phyloP scores from a whole-genome alignment of 2,329 filamentous ascomycete genomes.

The Lachnellula cervina region DNA sequence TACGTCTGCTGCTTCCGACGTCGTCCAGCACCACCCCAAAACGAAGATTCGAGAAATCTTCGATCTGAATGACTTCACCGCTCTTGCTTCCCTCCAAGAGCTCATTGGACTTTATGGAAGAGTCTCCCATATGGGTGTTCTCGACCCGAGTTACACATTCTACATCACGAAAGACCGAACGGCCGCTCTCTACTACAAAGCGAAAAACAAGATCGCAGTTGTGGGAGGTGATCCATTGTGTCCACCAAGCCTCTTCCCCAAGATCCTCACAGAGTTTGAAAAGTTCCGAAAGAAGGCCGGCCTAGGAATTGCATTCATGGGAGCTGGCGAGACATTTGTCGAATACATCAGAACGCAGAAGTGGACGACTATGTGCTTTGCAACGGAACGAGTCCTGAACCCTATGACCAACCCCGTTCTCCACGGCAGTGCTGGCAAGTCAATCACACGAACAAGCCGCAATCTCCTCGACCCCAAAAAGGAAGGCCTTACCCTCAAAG shows the following conservation, averaged over 20 bases:
- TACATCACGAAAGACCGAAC: conserved; percentile 35
- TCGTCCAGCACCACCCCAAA: background rate
- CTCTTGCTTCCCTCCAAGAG: conserved; percentile 28
- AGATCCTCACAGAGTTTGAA: conserved; percentile 34
- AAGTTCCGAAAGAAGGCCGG: conserved; percentile 29
- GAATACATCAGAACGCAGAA: conserved; percentile 26
- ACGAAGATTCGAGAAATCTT: conserved; percentile 19
- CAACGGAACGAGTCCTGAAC: conserved; percentile 37
- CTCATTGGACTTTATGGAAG: conserved; percentile 34
- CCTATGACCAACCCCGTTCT: conserved; percentile 37
- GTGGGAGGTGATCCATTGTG: conserved; percentile 39
- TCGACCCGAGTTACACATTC: conserved; percentile 37
- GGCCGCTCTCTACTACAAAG: conserved; percentile 37
- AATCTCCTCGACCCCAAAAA: conserved; percentile 35
- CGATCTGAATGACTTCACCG: conserved; percentile 31
- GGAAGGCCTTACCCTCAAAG: conserved; percentile 31
- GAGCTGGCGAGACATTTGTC: conserved; percentile 33
- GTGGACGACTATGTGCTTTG: conserved; percentile 37
- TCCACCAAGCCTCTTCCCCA: conserved; percentile 18
- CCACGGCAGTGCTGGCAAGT: conserved; percentile 33
- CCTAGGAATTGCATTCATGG: conserved; percentile 35
- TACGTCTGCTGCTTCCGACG: background rate
- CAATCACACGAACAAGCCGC: conserved; percentile 34
- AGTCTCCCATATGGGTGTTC: conserved; percentile 40
- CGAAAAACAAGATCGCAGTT: conserved; percentile 34